Conservation (phyloP, 306 rosid species). For the Adenanthera pavonina region DNA sequence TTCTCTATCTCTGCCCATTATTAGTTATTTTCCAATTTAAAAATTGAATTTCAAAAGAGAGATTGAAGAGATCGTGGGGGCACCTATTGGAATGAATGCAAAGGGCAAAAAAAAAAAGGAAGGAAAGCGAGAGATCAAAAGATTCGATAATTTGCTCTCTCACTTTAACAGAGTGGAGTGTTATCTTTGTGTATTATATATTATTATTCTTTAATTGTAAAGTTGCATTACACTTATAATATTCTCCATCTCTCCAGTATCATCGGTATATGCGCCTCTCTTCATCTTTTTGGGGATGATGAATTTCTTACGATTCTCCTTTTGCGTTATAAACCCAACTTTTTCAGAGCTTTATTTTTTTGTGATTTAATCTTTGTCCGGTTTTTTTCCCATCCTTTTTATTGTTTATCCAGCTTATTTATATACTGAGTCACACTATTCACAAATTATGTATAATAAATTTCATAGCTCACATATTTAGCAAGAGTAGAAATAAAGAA, state of each 20-base stretch:
- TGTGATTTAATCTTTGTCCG: too few species aligned
- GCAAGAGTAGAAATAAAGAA: too few species aligned
- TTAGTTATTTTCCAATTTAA: conserved; percentile 32
- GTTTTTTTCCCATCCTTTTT: too few species aligned
- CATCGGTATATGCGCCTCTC: conserved; percentile 33
- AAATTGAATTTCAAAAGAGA: conserved; percentile 36
- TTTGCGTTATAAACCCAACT: background rate
- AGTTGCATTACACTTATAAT: conserved; percentile 26
- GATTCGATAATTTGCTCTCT: conserved; percentile 44
- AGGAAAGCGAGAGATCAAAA: conserved; percentile 36
- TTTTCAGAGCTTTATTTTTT: background rate
- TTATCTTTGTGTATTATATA: conserved; percentile 38
- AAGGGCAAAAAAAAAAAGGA: conserved; percentile 25
- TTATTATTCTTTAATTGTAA: conserved; percentile 45
- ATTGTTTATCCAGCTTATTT: too few species aligned
- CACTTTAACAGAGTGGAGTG: conserved; percentile 42
- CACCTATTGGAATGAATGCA: conserved; percentile 41
- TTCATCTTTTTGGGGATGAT: conserved; percentile 29
- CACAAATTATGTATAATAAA: too few species aligned
- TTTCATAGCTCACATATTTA: too few species aligned
- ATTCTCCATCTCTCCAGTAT: conserved; percentile 6
- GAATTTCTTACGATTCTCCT: conserved; percentile 25
- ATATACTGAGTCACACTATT: too few species aligned
- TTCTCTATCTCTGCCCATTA: background rate
- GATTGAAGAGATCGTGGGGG: conserved; percentile 42